phyloP scores from a whole-genome alignment of 305 asterid genomes.

The Ajuga reptans region DNA sequence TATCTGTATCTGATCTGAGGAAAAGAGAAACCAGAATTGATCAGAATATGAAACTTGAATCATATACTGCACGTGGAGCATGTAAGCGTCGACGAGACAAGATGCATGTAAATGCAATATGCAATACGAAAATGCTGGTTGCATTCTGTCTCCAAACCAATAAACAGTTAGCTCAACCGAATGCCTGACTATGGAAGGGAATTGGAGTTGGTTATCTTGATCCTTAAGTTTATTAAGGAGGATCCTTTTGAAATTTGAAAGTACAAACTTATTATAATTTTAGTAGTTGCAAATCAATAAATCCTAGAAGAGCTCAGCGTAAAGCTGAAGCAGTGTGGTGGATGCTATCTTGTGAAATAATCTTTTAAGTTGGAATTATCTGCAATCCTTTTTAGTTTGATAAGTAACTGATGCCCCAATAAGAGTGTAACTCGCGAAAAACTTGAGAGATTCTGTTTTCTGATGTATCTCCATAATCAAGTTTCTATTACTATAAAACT shows the following conservation, averaged over 20 bases:
- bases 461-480: neutral
- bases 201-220: neutral
- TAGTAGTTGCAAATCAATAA: neutral
- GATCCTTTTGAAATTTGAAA: neutral
- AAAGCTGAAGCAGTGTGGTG: neutral
- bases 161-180: neutral
- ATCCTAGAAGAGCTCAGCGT: constrained; percentile 1
- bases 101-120: constrained; percentile 1
- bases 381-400: neutral
- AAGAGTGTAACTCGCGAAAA: neutral
- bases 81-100: neutral
- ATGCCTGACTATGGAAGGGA: neutral
- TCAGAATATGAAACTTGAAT: neutral
- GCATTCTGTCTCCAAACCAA: neutral
- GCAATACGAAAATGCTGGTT: neutral
- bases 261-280: neutral
- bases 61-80: neutral
- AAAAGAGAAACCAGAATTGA: neutral
- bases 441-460: neutral
- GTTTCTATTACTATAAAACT: neutral
- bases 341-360: no score
- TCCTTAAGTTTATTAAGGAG: neutral
- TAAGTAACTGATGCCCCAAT: neutral
- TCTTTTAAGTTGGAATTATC: neutral
- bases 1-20: neutral